A percentile compares a stretch with the other conserved stretches of the same genome.
Evolutionary conservation across 2,329 filamentous ascomycete genomes (phyloP).

Genomic region (Apiospora malaysiana): DNA sequence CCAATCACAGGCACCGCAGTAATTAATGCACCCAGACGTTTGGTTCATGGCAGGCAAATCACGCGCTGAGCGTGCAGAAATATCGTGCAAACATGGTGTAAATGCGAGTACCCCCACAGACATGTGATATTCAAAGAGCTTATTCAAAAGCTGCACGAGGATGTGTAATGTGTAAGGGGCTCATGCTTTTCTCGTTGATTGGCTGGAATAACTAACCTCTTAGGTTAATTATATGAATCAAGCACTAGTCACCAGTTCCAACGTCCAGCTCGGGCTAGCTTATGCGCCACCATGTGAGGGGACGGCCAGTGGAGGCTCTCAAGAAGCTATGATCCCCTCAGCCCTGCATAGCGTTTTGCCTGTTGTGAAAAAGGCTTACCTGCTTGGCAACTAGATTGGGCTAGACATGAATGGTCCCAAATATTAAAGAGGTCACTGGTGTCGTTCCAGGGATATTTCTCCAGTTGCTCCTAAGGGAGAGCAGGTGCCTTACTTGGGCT

Average conservation of each 20-base stretch:
- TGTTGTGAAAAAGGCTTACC: not conserved
- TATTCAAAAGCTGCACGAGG: too few relatives aligned
- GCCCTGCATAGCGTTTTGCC: not conserved
- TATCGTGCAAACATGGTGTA: too few relatives aligned
- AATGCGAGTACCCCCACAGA: too few relatives aligned
- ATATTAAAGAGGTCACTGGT: too few relatives aligned
- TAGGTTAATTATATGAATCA: not conserved
- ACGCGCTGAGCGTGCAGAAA: not conserved
- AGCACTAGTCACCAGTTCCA: not conserved
- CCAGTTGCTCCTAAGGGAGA: too few relatives aligned
- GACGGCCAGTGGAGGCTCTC: not conserved
- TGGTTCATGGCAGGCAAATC: not conserved
- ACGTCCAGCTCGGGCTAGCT: not conserved
- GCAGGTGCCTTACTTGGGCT: too few relatives aligned
- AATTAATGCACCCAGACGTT: not conserved
- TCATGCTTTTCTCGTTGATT: not conserved
- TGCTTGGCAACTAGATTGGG: not conserved
- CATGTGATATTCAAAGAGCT: not conserved
- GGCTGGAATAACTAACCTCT: not conserved
- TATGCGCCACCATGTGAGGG: not conserved
- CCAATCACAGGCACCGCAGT: not conserved
- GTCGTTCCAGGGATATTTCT: not conserved
- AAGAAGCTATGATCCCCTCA: not conserved
- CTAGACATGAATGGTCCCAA: too few relatives aligned
- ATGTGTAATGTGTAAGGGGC: too few relatives aligned